Base-by-base conservation (phyloP, 345 rosid species). In the Reutealis trisperma region DNA sequence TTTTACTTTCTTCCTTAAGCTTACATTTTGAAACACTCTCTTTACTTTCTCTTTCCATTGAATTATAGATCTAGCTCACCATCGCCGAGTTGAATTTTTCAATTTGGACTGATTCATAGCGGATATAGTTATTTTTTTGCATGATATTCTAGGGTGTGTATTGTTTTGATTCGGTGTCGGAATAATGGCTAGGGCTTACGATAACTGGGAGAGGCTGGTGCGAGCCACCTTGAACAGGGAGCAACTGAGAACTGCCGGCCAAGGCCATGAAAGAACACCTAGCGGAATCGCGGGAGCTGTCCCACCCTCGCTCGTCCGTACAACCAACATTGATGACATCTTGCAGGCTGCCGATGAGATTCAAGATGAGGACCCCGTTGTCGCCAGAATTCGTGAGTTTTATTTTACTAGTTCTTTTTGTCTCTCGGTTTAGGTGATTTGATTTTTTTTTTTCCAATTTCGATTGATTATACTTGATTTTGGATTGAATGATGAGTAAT, bases 331-430 rank as follows among this genome's bases (percentile, higher is more conserved):
- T 81, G 98, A 96, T 32, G 92, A 89, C 34, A 93, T 96, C 77
- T 81, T 96, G 71, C 98, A 93, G 81, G 93, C 95, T 21, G 99
- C 99, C 12, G 98, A 96, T 62, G 99, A 93, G 88, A 93, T 96
- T 87, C 97, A 93, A 76, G 81, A 78, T 1, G 97, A 92, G 74
- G 89, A 96, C 81, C 92, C 98, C 11, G 81, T 82, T 63, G 89
- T 93, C 74, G 95, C 98, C 8, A 85, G 99, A 79, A 92, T 96
- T 75, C 74, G 98, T 96, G 83, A 79, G 92, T 80, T 12, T 71
- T 44, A 44, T 30, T 65, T 2, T 16, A 10, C 37, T 34, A 34
- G 5, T 34, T 34, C 5, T 34, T 34, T 34, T 34, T 65, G 6
- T 65, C n/a, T 77, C 18, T 24, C 1, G 30, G 30, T 27, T 13